These are phyloP conservation scores for Alternaria solani DNA, from an alignment of 2,329 filamentous ascomycete genomes.

Conservation along the genomic window DNA sequence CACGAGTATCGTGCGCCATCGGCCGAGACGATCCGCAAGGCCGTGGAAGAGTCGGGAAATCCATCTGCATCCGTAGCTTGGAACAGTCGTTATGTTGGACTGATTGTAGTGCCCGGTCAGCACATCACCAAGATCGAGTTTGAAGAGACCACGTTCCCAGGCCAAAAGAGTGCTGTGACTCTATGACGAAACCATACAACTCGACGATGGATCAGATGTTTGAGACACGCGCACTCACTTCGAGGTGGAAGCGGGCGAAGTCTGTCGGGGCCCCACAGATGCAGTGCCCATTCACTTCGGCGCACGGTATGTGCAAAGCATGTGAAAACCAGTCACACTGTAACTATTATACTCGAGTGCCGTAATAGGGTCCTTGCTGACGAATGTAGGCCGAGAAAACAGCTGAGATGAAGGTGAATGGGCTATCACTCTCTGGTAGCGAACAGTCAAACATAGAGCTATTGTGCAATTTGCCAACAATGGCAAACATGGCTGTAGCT, in stretches of 20 bases:
- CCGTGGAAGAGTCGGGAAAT: conserved; percentile 44
- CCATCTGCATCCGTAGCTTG: conserved; percentile 69
- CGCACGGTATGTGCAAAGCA: neutral
- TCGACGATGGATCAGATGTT: neutral
- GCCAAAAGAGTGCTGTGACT: conserved; percentile 33
- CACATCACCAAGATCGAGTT: conserved; percentile 89
- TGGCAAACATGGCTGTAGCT: neutral
- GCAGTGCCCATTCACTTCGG: neutral
- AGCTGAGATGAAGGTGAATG: neutral
- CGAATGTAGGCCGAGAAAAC: neutral
- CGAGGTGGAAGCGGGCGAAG: neutral
- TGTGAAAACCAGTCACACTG: neutral
- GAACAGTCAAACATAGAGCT: neutral
- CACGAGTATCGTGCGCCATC: conserved; percentile 86
- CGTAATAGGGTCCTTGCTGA: neutral
- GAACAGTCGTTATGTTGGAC: conserved; percentile 84
- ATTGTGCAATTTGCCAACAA: neutral
- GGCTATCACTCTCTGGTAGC: conserved; percentile 2
- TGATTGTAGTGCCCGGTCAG: conserved; percentile 87
- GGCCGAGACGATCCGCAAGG: conserved; percentile 53
- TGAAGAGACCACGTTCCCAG: conserved; percentile 64
- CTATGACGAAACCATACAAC: conserved; percentile 22
- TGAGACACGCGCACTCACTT: neutral
- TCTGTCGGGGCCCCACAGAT: neutral
- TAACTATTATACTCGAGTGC: neutral